Conservation (phyloP, 345 rosid species). For the Eucalyptus polyanthemos region DNA sequence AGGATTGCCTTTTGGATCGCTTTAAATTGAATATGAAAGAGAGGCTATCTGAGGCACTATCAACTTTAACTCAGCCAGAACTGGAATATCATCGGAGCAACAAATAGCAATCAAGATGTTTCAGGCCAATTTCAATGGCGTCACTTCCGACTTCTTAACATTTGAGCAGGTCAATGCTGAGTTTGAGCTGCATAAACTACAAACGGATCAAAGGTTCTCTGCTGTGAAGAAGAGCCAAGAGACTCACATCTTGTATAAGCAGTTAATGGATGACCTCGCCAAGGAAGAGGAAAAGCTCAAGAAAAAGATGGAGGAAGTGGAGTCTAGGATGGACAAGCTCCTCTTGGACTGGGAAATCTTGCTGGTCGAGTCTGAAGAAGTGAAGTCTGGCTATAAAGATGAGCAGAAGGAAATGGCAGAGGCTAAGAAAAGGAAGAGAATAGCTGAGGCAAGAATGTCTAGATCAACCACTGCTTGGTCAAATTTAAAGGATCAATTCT, state of each 20-base stretch:
- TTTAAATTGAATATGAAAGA: background rate
- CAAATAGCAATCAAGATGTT: background rate
- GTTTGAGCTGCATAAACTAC: background rate
- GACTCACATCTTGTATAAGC: background rate
- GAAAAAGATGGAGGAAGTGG: background rate
- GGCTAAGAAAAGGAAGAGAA: background rate
- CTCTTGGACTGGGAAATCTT: background rate
- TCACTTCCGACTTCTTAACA: background rate
- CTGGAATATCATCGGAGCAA: background rate
- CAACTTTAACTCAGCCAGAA: background rate
- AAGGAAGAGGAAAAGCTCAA: background rate
- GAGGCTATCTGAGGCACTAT: background rate
- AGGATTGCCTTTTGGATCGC: background rate
- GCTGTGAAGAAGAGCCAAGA: background rate
- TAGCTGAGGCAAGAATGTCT: background rate
- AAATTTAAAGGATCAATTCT: background rate
- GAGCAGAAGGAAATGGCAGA: background rate
- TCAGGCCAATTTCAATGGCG: background rate
- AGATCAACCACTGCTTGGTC: background rate
- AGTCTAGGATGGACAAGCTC: background rate
- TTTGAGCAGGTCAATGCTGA: background rate
- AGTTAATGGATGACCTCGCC: background rate
- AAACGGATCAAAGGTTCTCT: background rate
- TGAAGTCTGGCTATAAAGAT: background rate
- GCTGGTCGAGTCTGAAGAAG: background rate